phyloP scores from a whole-genome alignment of 257 asterid species.

The Misopates orontium region DNA sequence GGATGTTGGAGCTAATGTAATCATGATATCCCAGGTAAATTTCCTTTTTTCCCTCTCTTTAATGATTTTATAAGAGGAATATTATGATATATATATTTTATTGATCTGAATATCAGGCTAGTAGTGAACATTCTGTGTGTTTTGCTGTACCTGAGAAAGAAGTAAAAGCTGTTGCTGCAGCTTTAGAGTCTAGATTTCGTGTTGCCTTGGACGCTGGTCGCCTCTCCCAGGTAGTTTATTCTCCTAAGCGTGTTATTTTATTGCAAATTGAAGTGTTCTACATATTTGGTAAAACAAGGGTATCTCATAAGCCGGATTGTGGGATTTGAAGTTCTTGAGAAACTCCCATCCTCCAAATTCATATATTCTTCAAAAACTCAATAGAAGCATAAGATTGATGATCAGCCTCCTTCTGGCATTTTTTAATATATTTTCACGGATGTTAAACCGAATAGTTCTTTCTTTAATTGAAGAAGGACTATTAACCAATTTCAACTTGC shows the following conservation, averaged over 20 bases:
- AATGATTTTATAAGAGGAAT: conserved; percentile 9
- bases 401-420: too few species aligned
- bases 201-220: conserved; percentile 96
- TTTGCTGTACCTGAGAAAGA: conserved; percentile 98
- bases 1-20: conserved; percentile 95
- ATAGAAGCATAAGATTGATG: too few species aligned
- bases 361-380: too few species aligned
- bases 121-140: conserved; percentile 99
- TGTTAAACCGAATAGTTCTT: too few species aligned
- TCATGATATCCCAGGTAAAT: conserved; percentile 93
- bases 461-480: too few species aligned
- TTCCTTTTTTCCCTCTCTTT: conserved; percentile 8
- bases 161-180: conserved; percentile 85
- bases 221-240: conserved; percentile 79
- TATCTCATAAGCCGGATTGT: too few species aligned
- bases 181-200: conserved; percentile 80
- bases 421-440: too few species aligned
- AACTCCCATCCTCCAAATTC: too few species aligned
- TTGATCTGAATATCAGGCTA: conserved; percentile 53
- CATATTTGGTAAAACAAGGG: background rate
- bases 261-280: background rate
- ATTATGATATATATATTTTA: conserved; percentile 11
- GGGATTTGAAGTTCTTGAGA: too few species aligned
- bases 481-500: too few species aligned
- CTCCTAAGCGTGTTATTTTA: background rate